These are phyloP conservation scores for Actinomucor elegans DNA, from an alignment of 371 early-diverging fungal genomes.

Conservation along the genomic window DNA sequence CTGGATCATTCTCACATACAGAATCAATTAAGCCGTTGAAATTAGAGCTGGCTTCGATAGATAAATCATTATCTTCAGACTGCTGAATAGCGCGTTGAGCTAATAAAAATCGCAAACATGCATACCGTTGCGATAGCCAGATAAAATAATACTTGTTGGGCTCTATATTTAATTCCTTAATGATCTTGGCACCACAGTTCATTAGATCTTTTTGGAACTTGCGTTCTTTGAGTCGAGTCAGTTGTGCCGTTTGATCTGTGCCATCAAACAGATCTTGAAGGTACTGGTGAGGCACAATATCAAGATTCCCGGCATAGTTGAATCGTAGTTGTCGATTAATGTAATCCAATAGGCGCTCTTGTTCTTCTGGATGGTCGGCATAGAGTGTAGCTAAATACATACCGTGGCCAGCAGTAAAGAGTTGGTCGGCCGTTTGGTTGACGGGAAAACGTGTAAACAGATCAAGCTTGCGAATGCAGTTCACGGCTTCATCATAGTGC, in stretches of 20 bases:
- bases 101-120: slow-evolving; percentile 37
- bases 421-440: slow-evolving; percentile 18
- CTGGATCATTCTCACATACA: slow-evolving; percentile 24
- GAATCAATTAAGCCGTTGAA: slow-evolving; percentile 44
- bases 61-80: slow-evolving; percentile 32
- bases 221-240: slow-evolving; percentile 36
- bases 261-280: slow-evolving; percentile 12
- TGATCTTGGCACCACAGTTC: slow-evolving; percentile 29
- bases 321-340: slow-evolving; percentile 40
- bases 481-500: slow-evolving; percentile 32
- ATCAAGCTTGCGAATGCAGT: slow-evolving; percentile 30
- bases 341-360: slow-evolving; percentile 25
- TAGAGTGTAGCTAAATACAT: slow-evolving; percentile 19
- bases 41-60: slow-evolving; percentile 37
- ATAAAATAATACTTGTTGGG: slow-evolving; percentile 34
- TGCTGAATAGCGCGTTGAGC: slow-evolving; percentile 39
- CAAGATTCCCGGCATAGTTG: slow-evolving; percentile 39
- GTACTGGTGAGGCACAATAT: slow-evolving; percentile 19
- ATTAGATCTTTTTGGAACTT: slow-evolving; percentile 45
- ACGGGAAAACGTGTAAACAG: slow-evolving; percentile 30
- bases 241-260: slow-evolving; percentile 14
- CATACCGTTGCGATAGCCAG: slow-evolving; percentile 36
- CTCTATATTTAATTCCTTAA: slow-evolving; percentile 21
- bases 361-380: slow-evolving; percentile 13
- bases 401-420: slow-evolving; percentile 28